These are phyloP conservation scores for Botrytis squamosa DNA, from an alignment of 2,329 filamentous ascomycete species.

Conservation along the genomic window DNA sequence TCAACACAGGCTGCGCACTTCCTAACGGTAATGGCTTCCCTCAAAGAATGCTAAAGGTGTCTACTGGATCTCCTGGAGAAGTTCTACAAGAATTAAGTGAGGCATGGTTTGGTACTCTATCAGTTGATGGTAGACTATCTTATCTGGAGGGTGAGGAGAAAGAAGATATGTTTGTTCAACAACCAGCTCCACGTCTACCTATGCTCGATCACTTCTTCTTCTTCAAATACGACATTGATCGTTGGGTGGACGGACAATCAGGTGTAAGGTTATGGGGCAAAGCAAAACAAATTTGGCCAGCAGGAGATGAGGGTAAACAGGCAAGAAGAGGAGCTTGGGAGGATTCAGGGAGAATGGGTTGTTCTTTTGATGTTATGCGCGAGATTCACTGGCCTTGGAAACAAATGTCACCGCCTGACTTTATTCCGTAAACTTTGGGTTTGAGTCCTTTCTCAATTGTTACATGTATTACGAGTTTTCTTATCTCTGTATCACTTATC, in stretches of 20 bases:
- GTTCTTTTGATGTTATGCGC: constrained; percentile 17
- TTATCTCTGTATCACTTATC: neutral
- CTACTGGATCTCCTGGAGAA: constrained; percentile 7
- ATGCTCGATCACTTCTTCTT: constrained; percentile 20
- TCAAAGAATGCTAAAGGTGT: constrained; percentile 17
- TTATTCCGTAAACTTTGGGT: constrained; percentile 4
- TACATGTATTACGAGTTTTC: neutral
- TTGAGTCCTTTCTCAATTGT: neutral
- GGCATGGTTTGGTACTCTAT: constrained; percentile 16
- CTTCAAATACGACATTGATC: constrained; percentile 20
- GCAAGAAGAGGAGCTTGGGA: constrained; percentile 20
- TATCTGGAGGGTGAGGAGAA: constrained; percentile 15
- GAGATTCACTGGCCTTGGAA: constrained; percentile 22
- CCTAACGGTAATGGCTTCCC: constrained; percentile 20
- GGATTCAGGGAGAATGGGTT: constrained; percentile 13
- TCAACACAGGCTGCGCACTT: constrained; percentile 17
- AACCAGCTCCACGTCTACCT: constrained; percentile 7
- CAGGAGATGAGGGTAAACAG: constrained; percentile 9
- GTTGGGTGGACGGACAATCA: constrained; percentile 17
- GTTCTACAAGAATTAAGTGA: constrained; percentile 17
- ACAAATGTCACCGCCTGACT: constrained; percentile 18
- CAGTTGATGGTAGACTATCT: neutral
- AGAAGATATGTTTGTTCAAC: constrained; percentile 19
- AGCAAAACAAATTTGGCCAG: constrained; percentile 16
- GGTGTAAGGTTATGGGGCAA: constrained; percentile 17